Percentiles rank a stretch among this genome's conserved stretches.
Conservation (phyloP, 179 eudicot genomes). For the Pouteria campechiana region DNA sequence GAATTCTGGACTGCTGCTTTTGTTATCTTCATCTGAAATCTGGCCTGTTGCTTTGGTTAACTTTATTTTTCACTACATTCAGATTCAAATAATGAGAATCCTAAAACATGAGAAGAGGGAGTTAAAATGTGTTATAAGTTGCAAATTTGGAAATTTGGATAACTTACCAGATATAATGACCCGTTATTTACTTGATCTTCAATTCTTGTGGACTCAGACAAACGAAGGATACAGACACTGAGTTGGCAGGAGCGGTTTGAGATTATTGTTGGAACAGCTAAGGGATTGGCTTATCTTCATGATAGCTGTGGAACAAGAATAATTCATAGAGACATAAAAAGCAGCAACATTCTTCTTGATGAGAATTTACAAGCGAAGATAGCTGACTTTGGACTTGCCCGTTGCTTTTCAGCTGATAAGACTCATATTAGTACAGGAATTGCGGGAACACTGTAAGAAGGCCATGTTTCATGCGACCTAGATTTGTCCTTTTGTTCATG, state of each 20-base stretch:
- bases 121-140: no score
- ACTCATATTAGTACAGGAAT: slow-evolving; percentile 50
- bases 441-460: slow-evolving; percentile 50
- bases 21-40: no score
- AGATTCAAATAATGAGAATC: no score
- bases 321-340: slow-evolving; percentile 49
- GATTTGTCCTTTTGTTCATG: background rate
- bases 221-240: slow-evolving; percentile 13
- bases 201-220: no score
- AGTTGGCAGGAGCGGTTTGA: slow-evolving; percentile 31
- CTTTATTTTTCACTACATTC: no score
- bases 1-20: no score
- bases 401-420: slow-evolving; percentile 35
- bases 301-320: slow-evolving; percentile 28
- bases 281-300: slow-evolving; percentile 41
- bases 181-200: no score
- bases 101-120: no score
- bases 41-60: no score
- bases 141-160: no score
- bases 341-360: slow-evolving; percentile 42
- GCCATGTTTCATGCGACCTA: background rate
- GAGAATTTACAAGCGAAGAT: slow-evolving; percentile 31
- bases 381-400: slow-evolving; percentile 50
- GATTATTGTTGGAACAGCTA: slow-evolving; percentile 41
- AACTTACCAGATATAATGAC: no score